Conservation (phyloP, 2,329 filamentous ascomycete genomes). For the Diplodia mutila region DNA sequence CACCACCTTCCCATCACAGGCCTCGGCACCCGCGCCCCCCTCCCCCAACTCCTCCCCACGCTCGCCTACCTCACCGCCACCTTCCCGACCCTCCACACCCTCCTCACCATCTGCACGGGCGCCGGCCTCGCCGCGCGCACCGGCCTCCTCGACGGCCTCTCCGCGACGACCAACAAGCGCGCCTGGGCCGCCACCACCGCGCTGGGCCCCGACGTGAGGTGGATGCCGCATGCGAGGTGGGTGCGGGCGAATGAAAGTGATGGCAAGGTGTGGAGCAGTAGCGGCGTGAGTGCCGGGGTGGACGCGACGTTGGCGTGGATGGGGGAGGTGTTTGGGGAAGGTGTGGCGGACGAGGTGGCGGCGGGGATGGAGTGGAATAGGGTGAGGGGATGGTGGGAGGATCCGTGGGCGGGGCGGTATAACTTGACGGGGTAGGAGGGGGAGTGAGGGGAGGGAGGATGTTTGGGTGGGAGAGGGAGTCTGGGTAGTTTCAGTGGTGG, state of each 20-base stretch:
- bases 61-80: conserved; percentile 52
- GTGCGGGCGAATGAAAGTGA: conserved; percentile 57
- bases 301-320: conserved; percentile 65
- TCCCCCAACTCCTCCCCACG: conserved; percentile 39
- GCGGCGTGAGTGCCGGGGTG: conserved; percentile 66
- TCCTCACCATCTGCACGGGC: conserved; percentile 71
- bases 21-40: conserved; percentile 47
- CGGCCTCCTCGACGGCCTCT: conserved; percentile 62
- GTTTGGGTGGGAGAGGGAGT: too few species aligned
- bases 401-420: conserved; percentile 36
- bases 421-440: neutral
- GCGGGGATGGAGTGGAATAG: conserved; percentile 58
- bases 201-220: conserved; percentile 49
- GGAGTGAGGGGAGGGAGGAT: neutral
- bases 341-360: conserved; percentile 54
- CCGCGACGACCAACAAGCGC: conserved; percentile 71
- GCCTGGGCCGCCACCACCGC: conserved; percentile 55
- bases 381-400: conserved; percentile 49
- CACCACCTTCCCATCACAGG: conserved; percentile 45
- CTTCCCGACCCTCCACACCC: conserved; percentile 56
- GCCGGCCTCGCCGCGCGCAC: conserved; percentile 61
- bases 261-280: conserved; percentile 65
- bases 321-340: conserved; percentile 57
- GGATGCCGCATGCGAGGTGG: conserved; percentile 66
- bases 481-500: neutral